These are phyloP conservation scores for Daedaleopsis nitida DNA, from an alignment of 768 basidiomycete species.

Conservation along the genomic window DNA sequence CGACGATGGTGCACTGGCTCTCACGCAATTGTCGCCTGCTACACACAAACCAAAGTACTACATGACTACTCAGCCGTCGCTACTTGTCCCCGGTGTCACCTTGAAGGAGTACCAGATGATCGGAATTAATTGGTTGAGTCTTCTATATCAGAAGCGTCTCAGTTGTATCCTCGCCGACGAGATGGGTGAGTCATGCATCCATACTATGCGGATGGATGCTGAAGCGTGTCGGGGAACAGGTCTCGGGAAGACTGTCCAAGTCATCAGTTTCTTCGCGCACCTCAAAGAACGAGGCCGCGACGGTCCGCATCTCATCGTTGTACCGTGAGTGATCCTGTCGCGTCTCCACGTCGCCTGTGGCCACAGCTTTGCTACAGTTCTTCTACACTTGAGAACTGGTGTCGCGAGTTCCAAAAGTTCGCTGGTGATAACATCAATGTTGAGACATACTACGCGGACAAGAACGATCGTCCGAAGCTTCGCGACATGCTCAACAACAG, in stretches of 20 bases:
- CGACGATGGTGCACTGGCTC: constrained; percentile 65
- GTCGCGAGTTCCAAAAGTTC: constrained; percentile 92
- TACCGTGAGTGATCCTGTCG: constrained; percentile 70
- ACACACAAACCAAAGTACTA: constrained; percentile 58
- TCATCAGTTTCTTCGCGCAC: constrained; percentile 94
- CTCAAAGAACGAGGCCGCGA: constrained; percentile 76
- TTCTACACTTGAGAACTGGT: constrained; percentile 98
- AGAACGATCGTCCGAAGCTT: constrained; percentile 77
- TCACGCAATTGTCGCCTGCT: constrained; percentile 48
- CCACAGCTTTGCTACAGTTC: constrained; percentile 52
- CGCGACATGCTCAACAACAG: constrained; percentile 72
- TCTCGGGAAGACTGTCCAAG: constrained; percentile 98
- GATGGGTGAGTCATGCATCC: constrained; percentile 73
- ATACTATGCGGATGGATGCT: neutral
- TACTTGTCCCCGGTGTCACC: constrained; percentile 64
- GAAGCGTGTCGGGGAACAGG: constrained; percentile 46
- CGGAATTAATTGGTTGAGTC: constrained; percentile 96
- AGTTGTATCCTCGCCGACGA: constrained; percentile 99
- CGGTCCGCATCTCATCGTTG: constrained; percentile 92
- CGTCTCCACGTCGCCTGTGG: neutral
- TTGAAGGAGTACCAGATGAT: constrained; percentile 97
- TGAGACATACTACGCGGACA: constrained; percentile 92
- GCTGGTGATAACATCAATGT: constrained; percentile 77
- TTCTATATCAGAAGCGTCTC: constrained; percentile 76
- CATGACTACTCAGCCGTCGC: constrained; percentile 71